A percentile compares a stretch with the other conserved stretches of the same genome.
These are phyloP conservation scores for Fraxinus sp. DNA, from an alignment of 305 asterid genomes.

Conservation along the genomic window DNA sequence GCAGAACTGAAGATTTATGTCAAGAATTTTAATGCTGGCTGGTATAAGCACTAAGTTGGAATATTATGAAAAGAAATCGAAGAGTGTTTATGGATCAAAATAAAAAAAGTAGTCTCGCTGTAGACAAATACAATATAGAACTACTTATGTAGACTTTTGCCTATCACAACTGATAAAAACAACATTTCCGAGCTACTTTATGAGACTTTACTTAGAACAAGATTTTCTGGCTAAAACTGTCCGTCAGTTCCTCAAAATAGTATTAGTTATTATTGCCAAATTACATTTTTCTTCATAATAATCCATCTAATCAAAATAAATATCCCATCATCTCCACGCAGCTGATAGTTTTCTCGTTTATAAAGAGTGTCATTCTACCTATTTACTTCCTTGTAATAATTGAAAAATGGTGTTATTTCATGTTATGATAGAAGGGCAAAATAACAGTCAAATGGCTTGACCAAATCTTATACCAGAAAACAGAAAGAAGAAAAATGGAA, in stretches of 20 bases:
- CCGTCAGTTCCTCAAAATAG: not conserved
- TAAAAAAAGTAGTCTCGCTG: not conserved
- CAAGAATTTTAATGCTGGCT: not conserved
- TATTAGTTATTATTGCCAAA: not conserved
- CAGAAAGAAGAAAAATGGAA: not conserved
- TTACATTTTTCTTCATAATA: not conserved
- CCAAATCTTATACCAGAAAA: not conserved
- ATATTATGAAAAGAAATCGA: not conserved
- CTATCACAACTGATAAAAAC: not conserved
- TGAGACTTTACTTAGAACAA: not conserved
- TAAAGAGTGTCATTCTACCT: not conserved
- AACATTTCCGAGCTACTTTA: not conserved
- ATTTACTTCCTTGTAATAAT: not conserved
- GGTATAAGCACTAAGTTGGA: not conserved
- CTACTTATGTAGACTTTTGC: not conserved
- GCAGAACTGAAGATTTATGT: constrained; percentile 50
- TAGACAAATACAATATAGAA: not conserved
- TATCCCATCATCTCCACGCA: not conserved
- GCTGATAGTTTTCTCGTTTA: not conserved
- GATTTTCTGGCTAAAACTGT: not conserved
- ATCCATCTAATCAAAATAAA: not conserved
- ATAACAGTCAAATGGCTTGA: not conserved
- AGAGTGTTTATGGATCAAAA: not conserved
- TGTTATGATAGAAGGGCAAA: not conserved
- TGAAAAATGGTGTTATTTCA: not conserved